Conservation (phyloP, 371 early-diverging fungal genomes). For the Nematocida displodere region DNA sequence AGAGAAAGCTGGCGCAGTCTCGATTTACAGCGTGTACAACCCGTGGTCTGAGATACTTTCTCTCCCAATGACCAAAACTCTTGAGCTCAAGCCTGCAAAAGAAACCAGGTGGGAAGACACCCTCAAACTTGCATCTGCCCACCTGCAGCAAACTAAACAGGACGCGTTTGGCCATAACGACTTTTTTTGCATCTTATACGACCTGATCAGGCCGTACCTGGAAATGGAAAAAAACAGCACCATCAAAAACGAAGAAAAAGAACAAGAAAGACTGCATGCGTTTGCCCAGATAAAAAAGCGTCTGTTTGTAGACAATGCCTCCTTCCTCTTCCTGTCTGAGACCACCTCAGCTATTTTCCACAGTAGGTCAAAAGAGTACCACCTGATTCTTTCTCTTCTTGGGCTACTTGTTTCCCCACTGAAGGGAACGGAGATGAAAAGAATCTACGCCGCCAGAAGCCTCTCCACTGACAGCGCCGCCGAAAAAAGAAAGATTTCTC, state of each 20-base stretch:
- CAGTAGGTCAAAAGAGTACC: background rate
- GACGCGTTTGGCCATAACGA: background rate
- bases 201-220: background rate
- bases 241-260: background rate
- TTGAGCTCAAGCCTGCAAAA: background rate
- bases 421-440: background rate
- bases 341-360: background rate
- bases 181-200: background rate
- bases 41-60: conserved; percentile 38
- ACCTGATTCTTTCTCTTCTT: background rate
- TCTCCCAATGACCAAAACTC: background rate
- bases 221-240: background rate
- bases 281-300: no score
- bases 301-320: background rate
- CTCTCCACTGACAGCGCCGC: background rate
- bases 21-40: background rate
- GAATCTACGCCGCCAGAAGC: background rate
- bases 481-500: conserved; percentile 21
- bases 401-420: conserved; percentile 21
- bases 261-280: no score
- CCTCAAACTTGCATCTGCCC: background rate
- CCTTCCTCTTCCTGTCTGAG: background rate
- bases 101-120: background rate
- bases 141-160: background rate
- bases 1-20: background rate